A percentile compares a stretch with the other conserved stretches of the same genome.
phyloP scores from a whole-genome alignment of 352 stramenopile genomes.

The Globisporangium okanoganense region DNA sequence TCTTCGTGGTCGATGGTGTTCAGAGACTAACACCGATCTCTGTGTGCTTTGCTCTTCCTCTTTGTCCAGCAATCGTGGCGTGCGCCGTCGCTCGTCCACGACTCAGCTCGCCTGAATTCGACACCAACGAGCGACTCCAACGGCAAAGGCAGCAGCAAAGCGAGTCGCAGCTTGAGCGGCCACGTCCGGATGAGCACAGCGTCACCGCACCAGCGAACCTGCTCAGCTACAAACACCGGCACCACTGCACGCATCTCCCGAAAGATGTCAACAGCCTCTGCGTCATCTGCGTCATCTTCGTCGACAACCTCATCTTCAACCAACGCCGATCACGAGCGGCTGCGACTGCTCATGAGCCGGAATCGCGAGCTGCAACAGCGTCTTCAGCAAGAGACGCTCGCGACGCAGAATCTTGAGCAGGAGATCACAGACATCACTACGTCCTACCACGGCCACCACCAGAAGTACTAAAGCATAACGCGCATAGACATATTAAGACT shows the following conservation, averaged over 20 bases:
- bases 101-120: background rate
- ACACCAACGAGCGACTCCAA: background rate
- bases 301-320: slow-evolving; percentile 21
- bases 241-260: slow-evolving; percentile 4
- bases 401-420: slow-evolving; percentile 63
- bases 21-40: background rate
- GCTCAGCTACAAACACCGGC: background rate
- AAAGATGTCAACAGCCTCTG: slow-evolving; percentile 33
- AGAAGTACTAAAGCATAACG: slow-evolving; percentile 1
- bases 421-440: slow-evolving; percentile 68
- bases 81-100: slow-evolving; percentile 1
- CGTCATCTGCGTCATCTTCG: slow-evolving; percentile 27
- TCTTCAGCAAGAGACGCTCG: slow-evolving; percentile 67
- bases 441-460: slow-evolving; percentile 6
- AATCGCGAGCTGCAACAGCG: slow-evolving; percentile 77
- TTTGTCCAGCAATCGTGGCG: slow-evolving; percentile 10
- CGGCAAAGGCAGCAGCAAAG: background rate
- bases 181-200: background rate
- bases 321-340: slow-evolving; percentile 53
- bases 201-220: background rate
- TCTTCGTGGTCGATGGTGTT: background rate
- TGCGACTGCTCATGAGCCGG: slow-evolving; percentile 68
- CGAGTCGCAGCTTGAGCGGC: background rate
- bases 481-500: background rate
- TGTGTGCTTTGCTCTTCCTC: background rate